Conservation (phyloP, 2,329 filamentous ascomycete genomes). For the Colletotrichum theobromicola region DNA sequence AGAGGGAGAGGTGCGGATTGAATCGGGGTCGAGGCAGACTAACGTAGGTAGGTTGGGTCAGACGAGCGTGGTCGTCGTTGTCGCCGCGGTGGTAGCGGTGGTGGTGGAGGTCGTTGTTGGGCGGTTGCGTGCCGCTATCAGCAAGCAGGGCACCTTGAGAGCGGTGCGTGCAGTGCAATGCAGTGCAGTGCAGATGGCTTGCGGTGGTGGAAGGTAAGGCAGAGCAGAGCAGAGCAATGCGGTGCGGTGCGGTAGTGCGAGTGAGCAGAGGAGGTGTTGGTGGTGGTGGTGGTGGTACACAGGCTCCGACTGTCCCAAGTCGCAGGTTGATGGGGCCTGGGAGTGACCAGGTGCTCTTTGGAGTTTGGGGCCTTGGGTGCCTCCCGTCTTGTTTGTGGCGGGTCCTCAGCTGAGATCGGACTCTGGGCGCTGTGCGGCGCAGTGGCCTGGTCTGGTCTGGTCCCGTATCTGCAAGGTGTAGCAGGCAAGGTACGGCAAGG, state of each 20-base stretch:
- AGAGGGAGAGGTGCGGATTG: neutral
- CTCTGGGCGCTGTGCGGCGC: neutral
- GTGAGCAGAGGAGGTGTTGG: neutral
- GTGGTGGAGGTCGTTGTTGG: neutral
- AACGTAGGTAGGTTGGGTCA: neutral
- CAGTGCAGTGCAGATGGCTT: neutral
- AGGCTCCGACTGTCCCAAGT: slow-evolving; percentile 8
- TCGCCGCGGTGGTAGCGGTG: neutral
- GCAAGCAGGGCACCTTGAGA: neutral
- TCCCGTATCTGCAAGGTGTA: neutral
- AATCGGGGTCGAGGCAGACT: neutral
- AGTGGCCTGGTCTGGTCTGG: neutral
- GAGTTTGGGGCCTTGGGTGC: neutral
- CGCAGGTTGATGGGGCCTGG: slow-evolving; percentile 15
- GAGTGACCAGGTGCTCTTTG: neutral
- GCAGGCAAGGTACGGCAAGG: neutral
- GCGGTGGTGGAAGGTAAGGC: neutral
- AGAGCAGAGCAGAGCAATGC: no score
- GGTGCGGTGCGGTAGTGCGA: neutral
- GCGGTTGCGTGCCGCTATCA: neutral
- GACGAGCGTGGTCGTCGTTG: slow-evolving; percentile 11
- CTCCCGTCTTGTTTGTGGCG: slow-evolving; percentile 5
- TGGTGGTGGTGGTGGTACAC: neutral
- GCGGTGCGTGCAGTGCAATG: neutral
- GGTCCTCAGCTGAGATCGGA: slow-evolving; percentile 7